Percentiles rank a stretch among this genome's conserved stretches.
phyloP scores from a whole-genome alignment of 2,329 filamentous ascomycete species.

The Pseudopyrenochaeta lycopersici region DNA sequence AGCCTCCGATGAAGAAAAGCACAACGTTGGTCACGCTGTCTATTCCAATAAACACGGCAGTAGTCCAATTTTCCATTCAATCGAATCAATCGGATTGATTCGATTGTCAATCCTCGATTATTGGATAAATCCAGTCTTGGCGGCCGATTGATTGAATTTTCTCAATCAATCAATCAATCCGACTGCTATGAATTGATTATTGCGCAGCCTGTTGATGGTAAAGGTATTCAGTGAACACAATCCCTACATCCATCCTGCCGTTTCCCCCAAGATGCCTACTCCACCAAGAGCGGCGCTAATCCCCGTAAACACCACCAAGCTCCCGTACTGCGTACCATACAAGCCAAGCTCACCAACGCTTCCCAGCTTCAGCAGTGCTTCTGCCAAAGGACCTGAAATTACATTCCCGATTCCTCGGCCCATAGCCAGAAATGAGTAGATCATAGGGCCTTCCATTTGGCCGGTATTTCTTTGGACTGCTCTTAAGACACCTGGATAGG shows the following conservation, averaged over 20 bases:
- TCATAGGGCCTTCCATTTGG: conserved; percentile 52
- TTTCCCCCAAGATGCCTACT: background rate
- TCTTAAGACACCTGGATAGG: conserved; percentile 32
- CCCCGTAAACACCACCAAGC: background rate
- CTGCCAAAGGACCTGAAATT: conserved; percentile 59
- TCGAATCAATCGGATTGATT: no score
- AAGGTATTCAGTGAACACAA: no score
- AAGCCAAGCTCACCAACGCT: background rate
- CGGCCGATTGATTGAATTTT: no score
- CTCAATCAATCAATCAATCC: no score
- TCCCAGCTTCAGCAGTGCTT: conserved; percentile 27
- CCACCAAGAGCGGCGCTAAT: background rate
- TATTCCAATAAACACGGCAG: no score
- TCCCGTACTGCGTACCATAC: background rate
- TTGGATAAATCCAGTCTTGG: no score
- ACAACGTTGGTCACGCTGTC: no score
- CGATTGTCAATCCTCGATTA: no score
- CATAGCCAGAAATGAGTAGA: conserved; percentile 56
- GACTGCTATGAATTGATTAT: no score
- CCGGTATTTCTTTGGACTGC: conserved; percentile 37
- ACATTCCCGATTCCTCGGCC: conserved; percentile 61
- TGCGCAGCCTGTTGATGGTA: no score
- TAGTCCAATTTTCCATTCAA: no score
- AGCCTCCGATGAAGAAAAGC: no score
- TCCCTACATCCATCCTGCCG: background rate